Base-by-base conservation (phyloP, 179 eudicot species). In the Dionaea muscipula region DNA sequence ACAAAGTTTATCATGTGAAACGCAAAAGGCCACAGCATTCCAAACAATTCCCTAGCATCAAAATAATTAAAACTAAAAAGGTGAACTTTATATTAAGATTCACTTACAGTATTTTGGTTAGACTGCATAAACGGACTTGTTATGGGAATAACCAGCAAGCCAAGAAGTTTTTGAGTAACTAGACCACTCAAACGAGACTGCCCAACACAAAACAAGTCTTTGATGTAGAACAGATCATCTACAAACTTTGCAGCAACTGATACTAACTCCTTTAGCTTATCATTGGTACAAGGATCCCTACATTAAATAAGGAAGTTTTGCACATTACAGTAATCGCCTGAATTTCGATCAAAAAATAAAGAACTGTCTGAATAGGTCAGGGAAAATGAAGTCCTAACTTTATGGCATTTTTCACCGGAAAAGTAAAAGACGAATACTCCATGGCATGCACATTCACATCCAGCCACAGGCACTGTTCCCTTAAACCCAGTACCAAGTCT, bases 211-310 rank as follows among this genome's bases (percentile, higher is more conserved):
- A 78, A 59, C 56, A 78, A 52, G 38, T 78, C 83, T 55, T 75
- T 68, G 49, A 78, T 46, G 51, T 75, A 79, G 69, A 70, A 79
- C 55, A 79, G 66, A 65, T 79, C 80, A 26, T 67, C 78, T 47
- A 79, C 53, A 38, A 79, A 62, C 52, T 61, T 75, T 39, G 72
- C 78, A 55, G 66, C 51, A 43, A 46, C 70, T 41, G 52, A 56
- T 5, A 38, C 36, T 46, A 72, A 60, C 35, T 70, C 70, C 21
- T 18, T 60, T 55, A 57, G 65, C 65, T 62, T 65, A 56, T 57
- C 72, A 28, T 59, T 43, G 14, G 60, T 24, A 56, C 54, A 64
- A 46, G 36, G 55, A 35, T 61, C 65, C 65, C 83, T 75, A 78
- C 66, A 61, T 35, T 53, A 54, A 43, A 63, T 18, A 40, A 53